These are phyloP conservation scores for Carex parvula DNA, from an alignment of 176 grass and related monocot genomes.

Conservation along the genomic window DNA sequence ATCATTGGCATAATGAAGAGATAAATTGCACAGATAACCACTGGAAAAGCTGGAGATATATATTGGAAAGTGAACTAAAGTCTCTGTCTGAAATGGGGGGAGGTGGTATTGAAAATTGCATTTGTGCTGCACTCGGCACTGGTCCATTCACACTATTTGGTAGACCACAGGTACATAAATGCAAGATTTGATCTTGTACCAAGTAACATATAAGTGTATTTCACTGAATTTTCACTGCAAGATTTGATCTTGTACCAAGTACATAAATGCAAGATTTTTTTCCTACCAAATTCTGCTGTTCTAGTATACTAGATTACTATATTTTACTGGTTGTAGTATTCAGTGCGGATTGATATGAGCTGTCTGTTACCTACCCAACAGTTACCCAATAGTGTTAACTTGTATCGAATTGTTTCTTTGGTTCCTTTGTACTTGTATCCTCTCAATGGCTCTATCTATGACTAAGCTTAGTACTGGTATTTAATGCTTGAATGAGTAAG, in stretches of 20 bases:
- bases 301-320: neutral
- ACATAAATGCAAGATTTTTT: neutral
- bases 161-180: slow-evolving; percentile 4
- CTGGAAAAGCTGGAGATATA: slow-evolving; percentile 71
- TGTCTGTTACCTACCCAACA: neutral
- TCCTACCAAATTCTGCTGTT: neutral
- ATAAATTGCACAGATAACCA: slow-evolving; percentile 14
- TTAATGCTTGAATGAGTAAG: neutral
- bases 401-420: neutral
- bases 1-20: slow-evolving; percentile 7
- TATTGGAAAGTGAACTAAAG: slow-evolving; percentile 46
- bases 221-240: neutral
- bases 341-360: neutral
- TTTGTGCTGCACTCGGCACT: slow-evolving; percentile 50
- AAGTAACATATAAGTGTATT: neutral
- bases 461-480: neutral
- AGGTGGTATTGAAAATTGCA: slow-evolving; percentile 68
- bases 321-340: neutral
- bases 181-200: neutral
- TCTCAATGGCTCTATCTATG: neutral
- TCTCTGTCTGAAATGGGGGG: slow-evolving; percentile 35
- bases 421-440: neutral
- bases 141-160: slow-evolving; percentile 31
- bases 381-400: neutral
- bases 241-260: neutral